Evolutionary conservation across 2,329 filamentous ascomycete genomes (phyloP), one percentile per base, ranked within the genome.

Genomic region (Neofusicoccum kwambonambiense): DNA sequence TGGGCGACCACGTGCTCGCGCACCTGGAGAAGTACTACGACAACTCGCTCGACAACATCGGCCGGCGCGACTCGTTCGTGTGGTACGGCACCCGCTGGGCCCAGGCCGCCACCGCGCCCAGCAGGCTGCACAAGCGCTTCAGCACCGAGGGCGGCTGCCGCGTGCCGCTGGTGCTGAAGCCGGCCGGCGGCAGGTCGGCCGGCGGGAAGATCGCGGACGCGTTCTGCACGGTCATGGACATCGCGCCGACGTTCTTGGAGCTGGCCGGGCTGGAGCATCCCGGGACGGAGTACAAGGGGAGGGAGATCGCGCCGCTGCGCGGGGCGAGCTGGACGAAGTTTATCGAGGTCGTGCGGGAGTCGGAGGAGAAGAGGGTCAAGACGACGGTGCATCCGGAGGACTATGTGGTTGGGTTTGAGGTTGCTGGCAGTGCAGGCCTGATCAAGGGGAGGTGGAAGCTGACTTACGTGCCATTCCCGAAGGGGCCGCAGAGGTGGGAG

Each of bases 21-120:
- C 82, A 85, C 68, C 72, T 86, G 31, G 76, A 83, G 67, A 84
- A 83, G 69, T 85, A 86, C 73, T 87, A 87, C 73, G 77, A 86
- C 72, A 87, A 87, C 69, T 77, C 76, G 45, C 77, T 87, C n/a
- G 83, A 86, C 22, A 87, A 87, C 65, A 78, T 88, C 27, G 86
- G 86, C 6, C 81, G 84, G 56, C 82, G 74, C 51, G 77, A 86
- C 70, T 84, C 81, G 2, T 88, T 85, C 70, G 82, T 86, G 62
- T 87, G 85, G 85, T 87, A 87, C 67, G 85, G 86, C 1, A 82
- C 82, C 1, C 80, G 80, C 11, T 86, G 84, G 83, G 84, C 84
- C 1, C 80, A 82, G 70, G 83, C 83, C 27, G 79, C 82, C 13
- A 85, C 83, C 0, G 82, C 83, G 3, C 82, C 82, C 2, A 81